A percentile compares a stretch with the other conserved stretches of the same genome.
phyloP scores from a whole-genome alignment of 345 rosid species.

The Gossypium raimondii region DNA sequence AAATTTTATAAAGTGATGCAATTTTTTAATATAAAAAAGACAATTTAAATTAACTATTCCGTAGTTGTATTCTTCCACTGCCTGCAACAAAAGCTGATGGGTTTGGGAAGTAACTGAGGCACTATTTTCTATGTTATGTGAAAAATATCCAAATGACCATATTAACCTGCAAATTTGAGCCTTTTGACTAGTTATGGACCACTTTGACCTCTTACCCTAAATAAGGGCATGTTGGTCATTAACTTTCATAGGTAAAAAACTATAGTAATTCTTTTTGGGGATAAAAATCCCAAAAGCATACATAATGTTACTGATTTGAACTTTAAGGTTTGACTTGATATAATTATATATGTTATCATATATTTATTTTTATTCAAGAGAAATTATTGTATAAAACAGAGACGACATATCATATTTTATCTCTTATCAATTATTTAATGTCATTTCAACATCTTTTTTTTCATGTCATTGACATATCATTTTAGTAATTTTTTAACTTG shows the following conservation, averaged over 20 bases:
- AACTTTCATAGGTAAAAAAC: neutral
- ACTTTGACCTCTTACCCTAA: slow-evolving; percentile 20
- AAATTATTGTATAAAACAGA: too few relatives aligned
- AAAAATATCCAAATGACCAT: slow-evolving; percentile 21
- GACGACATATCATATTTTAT: too few relatives aligned
- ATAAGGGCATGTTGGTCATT: slow-evolving; percentile 12
- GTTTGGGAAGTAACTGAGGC: slow-evolving; percentile 16
- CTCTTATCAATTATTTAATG: too few relatives aligned
- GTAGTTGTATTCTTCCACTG: neutral
- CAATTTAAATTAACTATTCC: too few relatives aligned
- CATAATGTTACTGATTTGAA: neutral
- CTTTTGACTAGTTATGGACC: slow-evolving; percentile 40
- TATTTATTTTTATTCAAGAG: too few relatives aligned
- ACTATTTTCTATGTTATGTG: slow-evolving; percentile 14
- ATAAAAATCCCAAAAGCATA: neutral
- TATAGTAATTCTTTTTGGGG: neutral
- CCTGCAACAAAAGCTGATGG: slow-evolving; percentile 10
- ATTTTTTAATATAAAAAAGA: too few relatives aligned
- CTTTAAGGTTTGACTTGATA: too few relatives aligned
- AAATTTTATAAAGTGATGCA: too few relatives aligned
- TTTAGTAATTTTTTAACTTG: too few relatives aligned
- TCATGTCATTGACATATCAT: fast-evolving
- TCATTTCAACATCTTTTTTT: too few relatives aligned
- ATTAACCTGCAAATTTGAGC: slow-evolving; percentile 10
- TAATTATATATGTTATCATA: too few relatives aligned